phyloP scores from a whole-genome alignment of 1,284 basidiomycete genomes.

The Moesziomyces sp. region DNA sequence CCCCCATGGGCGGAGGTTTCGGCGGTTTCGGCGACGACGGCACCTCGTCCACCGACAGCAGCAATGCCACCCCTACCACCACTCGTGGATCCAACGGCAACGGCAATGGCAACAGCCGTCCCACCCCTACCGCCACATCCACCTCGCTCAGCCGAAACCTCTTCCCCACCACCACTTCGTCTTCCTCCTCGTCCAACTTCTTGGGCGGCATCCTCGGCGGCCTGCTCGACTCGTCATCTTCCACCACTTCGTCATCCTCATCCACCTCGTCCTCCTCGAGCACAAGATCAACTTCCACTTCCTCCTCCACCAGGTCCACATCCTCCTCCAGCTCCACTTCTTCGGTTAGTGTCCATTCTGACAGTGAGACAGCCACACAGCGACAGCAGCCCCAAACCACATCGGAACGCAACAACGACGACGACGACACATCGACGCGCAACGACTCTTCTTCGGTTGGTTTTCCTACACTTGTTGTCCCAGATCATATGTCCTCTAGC shows the following conservation, averaged over 20 bases:
- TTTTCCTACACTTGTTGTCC: slow-evolving; percentile 17
- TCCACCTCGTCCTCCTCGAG: slow-evolving; percentile 22
- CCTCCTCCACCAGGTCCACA: slow-evolving; percentile 18
- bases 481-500: slow-evolving; percentile 13
- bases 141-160: slow-evolving; percentile 19
- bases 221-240: slow-evolving; percentile 4
- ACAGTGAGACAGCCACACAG: slow-evolving; percentile 12
- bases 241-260: slow-evolving; percentile 11
- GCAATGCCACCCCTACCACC: slow-evolving; percentile 9
- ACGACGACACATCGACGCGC: neutral
- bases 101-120: slow-evolving; percentile 5
- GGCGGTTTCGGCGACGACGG: slow-evolving; percentile 5
- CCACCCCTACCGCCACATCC: slow-evolving; percentile 16
- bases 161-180: slow-evolving; percentile 12
- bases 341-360: slow-evolving; percentile 34
- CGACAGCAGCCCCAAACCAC: neutral
- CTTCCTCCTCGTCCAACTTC: slow-evolving; percentile 9
- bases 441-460: slow-evolving; percentile 27
- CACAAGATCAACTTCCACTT: slow-evolving; percentile 22
- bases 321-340: slow-evolving; percentile 21
- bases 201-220: slow-evolving; percentile 1
- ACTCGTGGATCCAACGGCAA: slow-evolving; percentile 14
- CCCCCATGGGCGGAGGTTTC: slow-evolving; percentile 14
- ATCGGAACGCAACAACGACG: neutral
- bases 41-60: slow-evolving; percentile 1